Conservation (phyloP, 2,329 filamentous ascomycete species). For the Knufia fluminis region DNA sequence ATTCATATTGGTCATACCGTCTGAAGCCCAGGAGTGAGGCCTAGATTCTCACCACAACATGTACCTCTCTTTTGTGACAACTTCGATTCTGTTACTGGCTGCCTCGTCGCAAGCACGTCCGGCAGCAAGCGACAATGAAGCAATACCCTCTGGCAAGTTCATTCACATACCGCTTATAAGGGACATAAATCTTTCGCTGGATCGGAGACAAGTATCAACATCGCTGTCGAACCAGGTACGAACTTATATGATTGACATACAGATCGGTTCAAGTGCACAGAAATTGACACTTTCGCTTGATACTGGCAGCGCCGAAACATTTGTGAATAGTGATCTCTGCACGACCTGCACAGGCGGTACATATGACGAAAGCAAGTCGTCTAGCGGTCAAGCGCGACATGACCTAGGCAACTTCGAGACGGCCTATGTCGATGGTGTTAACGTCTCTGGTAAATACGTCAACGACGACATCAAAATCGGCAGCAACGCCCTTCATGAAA, state of each 20-base stretch:
- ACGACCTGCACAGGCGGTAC: neutral
- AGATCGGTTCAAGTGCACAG: neutral
- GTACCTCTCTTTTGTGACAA: neutral
- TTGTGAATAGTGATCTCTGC: neutral
- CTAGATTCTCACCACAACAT: no score
- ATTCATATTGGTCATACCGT: no score
- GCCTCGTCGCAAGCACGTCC: neutral
- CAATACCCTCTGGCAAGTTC: neutral
- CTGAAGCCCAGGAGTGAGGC: no score
- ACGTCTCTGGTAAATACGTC: neutral
- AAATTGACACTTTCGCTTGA: neutral
- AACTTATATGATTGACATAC: neutral
- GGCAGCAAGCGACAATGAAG: neutral
- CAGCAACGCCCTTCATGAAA: no score
- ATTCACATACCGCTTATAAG: neutral
- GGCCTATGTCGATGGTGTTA: neutral
- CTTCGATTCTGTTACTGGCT: neutral
- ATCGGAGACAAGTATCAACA: neutral
- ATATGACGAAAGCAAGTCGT: neutral
- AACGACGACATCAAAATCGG: no score
- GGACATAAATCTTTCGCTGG: neutral
- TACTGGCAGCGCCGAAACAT: neutral
- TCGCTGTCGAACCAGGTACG: neutral
- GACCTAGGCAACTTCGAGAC: neutral
- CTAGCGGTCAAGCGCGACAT: neutral